phyloP scores from a whole-genome alignment of 306 rosid genomes.

The Coriaria nepalensis region DNA sequence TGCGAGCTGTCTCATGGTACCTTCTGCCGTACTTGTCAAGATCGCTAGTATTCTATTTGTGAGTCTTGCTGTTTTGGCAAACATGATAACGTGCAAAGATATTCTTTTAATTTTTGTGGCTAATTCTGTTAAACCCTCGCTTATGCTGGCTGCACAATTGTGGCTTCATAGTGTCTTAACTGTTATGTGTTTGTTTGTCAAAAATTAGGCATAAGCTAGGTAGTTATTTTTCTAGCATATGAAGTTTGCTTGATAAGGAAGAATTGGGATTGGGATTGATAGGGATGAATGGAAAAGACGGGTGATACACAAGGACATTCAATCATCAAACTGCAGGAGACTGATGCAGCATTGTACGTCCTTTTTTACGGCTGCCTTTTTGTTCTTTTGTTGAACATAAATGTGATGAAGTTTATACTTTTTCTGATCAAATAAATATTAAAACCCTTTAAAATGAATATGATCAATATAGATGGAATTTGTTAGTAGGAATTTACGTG shows the following conservation, averaged over 20 bases:
- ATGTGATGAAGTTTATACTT: slow-evolving; percentile 10
- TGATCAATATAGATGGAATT: neutral
- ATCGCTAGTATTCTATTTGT: slow-evolving; percentile 96
- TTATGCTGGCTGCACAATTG: slow-evolving; percentile 3
- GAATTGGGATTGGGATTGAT: slow-evolving; percentile 65
- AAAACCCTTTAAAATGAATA: slow-evolving; percentile 14
- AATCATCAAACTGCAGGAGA: slow-evolving; percentile 47
- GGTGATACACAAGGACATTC: slow-evolving; percentile 54
- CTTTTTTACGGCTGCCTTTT: slow-evolving; percentile 12
- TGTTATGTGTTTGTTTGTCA: slow-evolving; percentile 14
- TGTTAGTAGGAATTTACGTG: too few relatives aligned
- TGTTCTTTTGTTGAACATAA: slow-evolving; percentile 19
- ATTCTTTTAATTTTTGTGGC: slow-evolving; percentile 9
- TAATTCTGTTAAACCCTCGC: slow-evolving; percentile 6
- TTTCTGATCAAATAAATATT: slow-evolving; percentile 7
- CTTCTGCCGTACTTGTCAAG: slow-evolving; percentile 95
- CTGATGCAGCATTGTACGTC: slow-evolving; percentile 53
- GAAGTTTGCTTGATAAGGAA: slow-evolving; percentile 44
- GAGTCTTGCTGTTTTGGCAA: slow-evolving; percentile 77
- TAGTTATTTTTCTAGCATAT: slow-evolving; percentile 26
- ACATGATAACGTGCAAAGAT: slow-evolving; percentile 17
- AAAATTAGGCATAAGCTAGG: slow-evolving; percentile 25
- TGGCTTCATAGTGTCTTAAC: slow-evolving; percentile 3
- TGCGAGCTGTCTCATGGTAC: slow-evolving; percentile 95
- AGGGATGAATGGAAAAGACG: slow-evolving; percentile 83